Conservation (phyloP, 2,329 filamentous ascomycete genomes). For the Xylariaceae sp. region DNA sequence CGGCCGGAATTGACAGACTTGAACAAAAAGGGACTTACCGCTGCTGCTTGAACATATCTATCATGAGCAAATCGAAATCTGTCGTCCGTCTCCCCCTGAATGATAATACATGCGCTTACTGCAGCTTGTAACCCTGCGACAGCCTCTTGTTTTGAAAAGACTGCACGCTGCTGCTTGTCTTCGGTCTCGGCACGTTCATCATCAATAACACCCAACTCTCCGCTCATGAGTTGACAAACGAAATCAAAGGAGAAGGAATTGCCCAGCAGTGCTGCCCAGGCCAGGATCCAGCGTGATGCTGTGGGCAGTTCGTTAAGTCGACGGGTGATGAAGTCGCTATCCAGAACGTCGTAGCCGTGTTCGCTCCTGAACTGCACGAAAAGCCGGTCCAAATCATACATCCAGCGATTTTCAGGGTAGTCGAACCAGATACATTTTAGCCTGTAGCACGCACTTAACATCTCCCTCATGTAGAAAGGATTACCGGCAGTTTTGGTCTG, state of each 20-base stretch:
- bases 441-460: constrained; percentile 81
- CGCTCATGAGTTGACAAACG: constrained; percentile 72
- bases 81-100: constrained; percentile 80
- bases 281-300: constrained; percentile 73
- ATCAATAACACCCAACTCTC: constrained; percentile 64
- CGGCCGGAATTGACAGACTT: background rate
- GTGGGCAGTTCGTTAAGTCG: constrained; percentile 73
- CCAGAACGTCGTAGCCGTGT: constrained; percentile 74
- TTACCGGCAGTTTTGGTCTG: constrained; percentile 88
- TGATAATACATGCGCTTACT: constrained; percentile 75
- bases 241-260: constrained; percentile 81
- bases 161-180: constrained; percentile 38
- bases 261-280: constrained; percentile 83
- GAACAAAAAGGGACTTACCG: constrained; percentile 28
- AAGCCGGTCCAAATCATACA: constrained; percentile 79
- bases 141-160: constrained; percentile 64
- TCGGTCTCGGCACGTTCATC: constrained; percentile 36
- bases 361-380: constrained; percentile 82
- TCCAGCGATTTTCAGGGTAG: constrained; percentile 78
- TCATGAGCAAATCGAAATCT: constrained; percentile 87
- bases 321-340: constrained; percentile 77
- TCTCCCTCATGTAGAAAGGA: constrained; percentile 87
- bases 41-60: constrained; percentile 75
- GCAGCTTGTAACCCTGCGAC: constrained; percentile 79
- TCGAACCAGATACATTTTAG: constrained; percentile 90